Evolutionary conservation across 257 asterid genomes (phyloP), one percentile per base, ranked within the genome.

Genomic region (Prunella vulgaris): DNA sequence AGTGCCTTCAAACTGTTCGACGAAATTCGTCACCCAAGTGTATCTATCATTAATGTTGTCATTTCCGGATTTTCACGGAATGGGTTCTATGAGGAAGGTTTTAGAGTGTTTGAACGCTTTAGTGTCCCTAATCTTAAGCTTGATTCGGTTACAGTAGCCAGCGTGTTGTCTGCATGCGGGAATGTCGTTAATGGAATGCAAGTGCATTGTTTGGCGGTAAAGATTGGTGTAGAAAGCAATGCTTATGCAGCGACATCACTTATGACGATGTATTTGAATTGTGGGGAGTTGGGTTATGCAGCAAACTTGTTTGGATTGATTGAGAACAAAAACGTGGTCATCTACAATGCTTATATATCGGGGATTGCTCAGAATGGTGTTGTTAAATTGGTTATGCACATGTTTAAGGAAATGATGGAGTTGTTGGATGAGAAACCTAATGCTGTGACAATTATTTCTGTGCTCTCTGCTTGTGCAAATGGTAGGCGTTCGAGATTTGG

Each of bases 51-150:
- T 12, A 91, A 87, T 58, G 93, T 88, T n/a, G 65, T 76, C 59
- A 76, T 94, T 81, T 89, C 97, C 32, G 97, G 97, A 60, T 84
- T 83, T 68, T 79, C 79, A 13, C 88, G 75, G 30, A 90, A 87
- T 70, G 93, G 96, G 73, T 28, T 58, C 38, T 40, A 14, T 3
- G 60, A 66, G 7, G 88, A 83, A 54, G 92, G 84, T 22, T 79
- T 84, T 32, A 35, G 68, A 38, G 66, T 83, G 20, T 86, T 88
- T 80, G 49, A 69, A 66, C 25, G 64, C n/a, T 77, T 72, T 66
- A 54, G 86, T 44, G 62, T 78, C 35, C 66, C 32, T 17, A 59
- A 56, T 48, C 42, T 75, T 54, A 80, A 78, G 78, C 74, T 88
- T 28, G 96, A 91, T 80, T 83, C 95, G 5, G 86, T 87, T 78